A percentile compares a stretch with the other conserved stretches of the same genome.
phyloP scores from a whole-genome alignment of 768 basidiomycete genomes.

The Naganishia vishniacii region DNA sequence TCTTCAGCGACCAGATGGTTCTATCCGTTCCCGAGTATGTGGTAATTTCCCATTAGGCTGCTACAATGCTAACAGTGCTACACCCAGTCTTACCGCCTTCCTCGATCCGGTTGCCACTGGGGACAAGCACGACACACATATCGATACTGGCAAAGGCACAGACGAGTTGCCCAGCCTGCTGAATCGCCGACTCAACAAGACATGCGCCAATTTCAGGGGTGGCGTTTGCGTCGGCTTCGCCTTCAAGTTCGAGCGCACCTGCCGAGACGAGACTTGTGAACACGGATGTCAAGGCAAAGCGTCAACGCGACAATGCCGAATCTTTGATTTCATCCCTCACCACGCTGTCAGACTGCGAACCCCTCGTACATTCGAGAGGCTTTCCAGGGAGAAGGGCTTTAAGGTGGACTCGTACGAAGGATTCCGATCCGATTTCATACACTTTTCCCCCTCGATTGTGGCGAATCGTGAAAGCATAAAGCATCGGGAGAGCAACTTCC shows the following conservation, averaged over 20 bases:
- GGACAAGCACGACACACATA: slow-evolving; percentile 17
- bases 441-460: slow-evolving; percentile 77
- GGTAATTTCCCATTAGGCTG: not conserved
- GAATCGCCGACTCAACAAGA: slow-evolving; percentile 55
- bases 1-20: slow-evolving; percentile 70
- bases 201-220: slow-evolving; percentile 74
- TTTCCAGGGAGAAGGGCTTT: slow-evolving; percentile 26
- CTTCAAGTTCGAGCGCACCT: slow-evolving; percentile 73
- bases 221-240: slow-evolving; percentile 85
- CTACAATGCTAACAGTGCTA: not conserved
- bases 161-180: slow-evolving; percentile 29
- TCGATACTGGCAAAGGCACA: slow-evolving; percentile 26
- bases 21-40: slow-evolving; percentile 80
- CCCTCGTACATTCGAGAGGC: slow-evolving; percentile 30
- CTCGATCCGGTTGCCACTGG: slow-evolving; percentile 47
- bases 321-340: slow-evolving; percentile 75
- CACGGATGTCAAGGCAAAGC: slow-evolving; percentile 55
- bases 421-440: slow-evolving; percentile 90
- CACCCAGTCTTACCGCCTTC: slow-evolving; percentile 36
- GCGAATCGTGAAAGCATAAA: slow-evolving; percentile 31
- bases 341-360: slow-evolving; percentile 62
- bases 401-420: slow-evolving; percentile 70
- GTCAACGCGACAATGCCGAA: slow-evolving; percentile 71
- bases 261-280: slow-evolving; percentile 60
- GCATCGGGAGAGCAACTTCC: slow-evolving; percentile 59